Conservation (phyloP, 148 eudicot species). For the Pouteria glomerata region DNA sequence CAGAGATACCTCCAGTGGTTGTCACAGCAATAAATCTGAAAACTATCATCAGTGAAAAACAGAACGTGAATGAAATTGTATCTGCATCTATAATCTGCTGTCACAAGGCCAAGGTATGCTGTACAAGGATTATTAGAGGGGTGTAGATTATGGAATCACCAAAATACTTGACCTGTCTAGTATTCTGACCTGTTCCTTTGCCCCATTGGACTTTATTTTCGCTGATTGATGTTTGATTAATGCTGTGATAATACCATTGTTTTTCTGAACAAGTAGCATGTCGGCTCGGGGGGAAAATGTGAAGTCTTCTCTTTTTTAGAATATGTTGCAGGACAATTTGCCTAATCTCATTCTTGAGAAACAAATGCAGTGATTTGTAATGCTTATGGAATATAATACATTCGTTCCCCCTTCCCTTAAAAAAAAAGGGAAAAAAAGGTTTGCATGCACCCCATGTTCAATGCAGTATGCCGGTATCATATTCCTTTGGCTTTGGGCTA, state of each 20-base stretch:
- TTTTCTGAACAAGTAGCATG: background rate
- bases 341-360: background rate
- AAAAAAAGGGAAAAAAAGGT: too few relatives aligned
- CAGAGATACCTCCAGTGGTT: slow-evolving; percentile 83
- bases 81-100: slow-evolving; percentile 93
- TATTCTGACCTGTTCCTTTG: slow-evolving; percentile 1
- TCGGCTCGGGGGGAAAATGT: background rate
- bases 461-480: background rate
- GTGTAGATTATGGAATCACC: background rate
- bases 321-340: background rate
- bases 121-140: background rate
- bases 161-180: background rate
- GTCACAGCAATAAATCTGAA: slow-evolving; percentile 88
- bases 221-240: background rate
- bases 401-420: too few relatives aligned
- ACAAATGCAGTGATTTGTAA: background rate
- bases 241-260: background rate
- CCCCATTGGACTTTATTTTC: background rate
- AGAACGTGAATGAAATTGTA: slow-evolving; percentile 76
- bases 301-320: background rate
- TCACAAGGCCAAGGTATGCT: slow-evolving; percentile 75
- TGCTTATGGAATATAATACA: background rate
- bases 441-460: background rate
- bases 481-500: background rate
- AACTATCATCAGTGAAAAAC: slow-evolving; percentile 71